phyloP scores from a whole-genome alignment of 768 basidiomycete genomes.

The Leucocoprinus leucothites region DNA sequence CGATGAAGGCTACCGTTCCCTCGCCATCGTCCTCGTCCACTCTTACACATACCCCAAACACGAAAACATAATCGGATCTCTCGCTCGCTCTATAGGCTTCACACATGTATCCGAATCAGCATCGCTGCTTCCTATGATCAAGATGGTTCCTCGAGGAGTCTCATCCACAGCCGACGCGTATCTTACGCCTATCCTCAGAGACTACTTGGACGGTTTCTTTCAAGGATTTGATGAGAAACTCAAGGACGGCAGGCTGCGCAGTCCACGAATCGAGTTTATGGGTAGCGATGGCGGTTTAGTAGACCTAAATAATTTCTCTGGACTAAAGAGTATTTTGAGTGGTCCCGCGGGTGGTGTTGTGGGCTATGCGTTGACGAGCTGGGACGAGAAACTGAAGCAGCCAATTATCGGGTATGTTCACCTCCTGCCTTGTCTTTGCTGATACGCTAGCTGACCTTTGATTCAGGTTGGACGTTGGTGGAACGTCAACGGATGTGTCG shows the following conservation, averaged over 20 bases:
- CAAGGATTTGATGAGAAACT: conserved; percentile 78
- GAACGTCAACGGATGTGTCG: conserved; percentile 94
- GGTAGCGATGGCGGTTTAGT: conserved; percentile 87
- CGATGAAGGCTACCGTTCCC: conserved; percentile 78
- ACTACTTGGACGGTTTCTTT: conserved; percentile 92
- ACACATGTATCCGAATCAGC: conserved; percentile 86
- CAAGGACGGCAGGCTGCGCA: conserved; percentile 51
- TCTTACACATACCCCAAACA: conserved; percentile 92
- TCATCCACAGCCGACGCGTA: conserved; percentile 96
- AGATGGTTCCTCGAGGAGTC: conserved; percentile 89
- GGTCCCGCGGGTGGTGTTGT: conserved; percentile 97
- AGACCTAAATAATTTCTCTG: conserved; percentile 82
- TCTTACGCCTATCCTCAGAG: conserved; percentile 81
- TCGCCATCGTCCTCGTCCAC: conserved; percentile 89
- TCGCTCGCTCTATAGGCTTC: conserved; percentile 85
- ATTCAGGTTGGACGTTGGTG: conserved; percentile 82
- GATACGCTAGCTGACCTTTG: neutral
- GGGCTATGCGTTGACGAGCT: conserved; percentile 89
- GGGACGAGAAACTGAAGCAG: conserved; percentile 66
- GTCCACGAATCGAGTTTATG: conserved; percentile 91
- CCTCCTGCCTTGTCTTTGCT: neutral
- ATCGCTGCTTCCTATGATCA: conserved; percentile 90
- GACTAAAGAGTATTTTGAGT: conserved; percentile 89
- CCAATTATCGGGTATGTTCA: conserved; percentile 85
- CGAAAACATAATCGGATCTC: conserved; percentile 64